Conservation (phyloP, 2,329 filamentous ascomycete species). For the Talaromyces marneffei region DNA sequence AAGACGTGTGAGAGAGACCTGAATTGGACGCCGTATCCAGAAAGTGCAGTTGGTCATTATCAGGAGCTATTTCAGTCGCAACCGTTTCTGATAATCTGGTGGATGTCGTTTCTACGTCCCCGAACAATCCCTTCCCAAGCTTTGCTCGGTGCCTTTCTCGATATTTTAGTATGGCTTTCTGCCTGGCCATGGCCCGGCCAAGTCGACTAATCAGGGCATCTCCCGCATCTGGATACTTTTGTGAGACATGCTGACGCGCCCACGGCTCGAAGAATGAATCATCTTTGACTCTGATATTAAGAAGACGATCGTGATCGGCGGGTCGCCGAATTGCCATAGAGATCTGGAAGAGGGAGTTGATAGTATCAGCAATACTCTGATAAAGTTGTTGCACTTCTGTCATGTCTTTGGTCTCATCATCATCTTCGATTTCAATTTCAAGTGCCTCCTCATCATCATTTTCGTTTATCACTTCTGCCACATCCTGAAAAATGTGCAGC, state of each 20-base stretch:
- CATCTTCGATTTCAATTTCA: neutral
- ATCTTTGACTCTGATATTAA: neutral
- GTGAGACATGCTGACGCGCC: neutral
- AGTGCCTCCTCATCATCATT: neutral
- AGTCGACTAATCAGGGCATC: neutral
- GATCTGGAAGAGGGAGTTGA: neutral
- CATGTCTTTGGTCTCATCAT: neutral
- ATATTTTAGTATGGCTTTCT: neutral
- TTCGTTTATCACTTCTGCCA: neutral
- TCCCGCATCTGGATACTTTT: neutral
- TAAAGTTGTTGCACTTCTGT: neutral
- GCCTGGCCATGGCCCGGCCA: neutral
- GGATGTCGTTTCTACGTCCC: neutral
- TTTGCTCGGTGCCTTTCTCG: neutral
- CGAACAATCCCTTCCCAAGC: neutral
- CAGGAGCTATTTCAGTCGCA: neutral
- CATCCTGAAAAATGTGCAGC: neutral
- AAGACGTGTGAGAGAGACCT: neutral
- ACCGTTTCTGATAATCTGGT: neutral
- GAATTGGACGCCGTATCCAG: neutral
- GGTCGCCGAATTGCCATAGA: neutral
- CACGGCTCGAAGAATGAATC: neutral
- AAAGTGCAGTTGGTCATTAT: neutral
- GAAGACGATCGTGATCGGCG: neutral
- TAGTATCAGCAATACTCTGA: neutral